Evolutionary conservation across 208 protist genomes (phyloP).

Genomic region (Entamoeba invadens): DNA sequence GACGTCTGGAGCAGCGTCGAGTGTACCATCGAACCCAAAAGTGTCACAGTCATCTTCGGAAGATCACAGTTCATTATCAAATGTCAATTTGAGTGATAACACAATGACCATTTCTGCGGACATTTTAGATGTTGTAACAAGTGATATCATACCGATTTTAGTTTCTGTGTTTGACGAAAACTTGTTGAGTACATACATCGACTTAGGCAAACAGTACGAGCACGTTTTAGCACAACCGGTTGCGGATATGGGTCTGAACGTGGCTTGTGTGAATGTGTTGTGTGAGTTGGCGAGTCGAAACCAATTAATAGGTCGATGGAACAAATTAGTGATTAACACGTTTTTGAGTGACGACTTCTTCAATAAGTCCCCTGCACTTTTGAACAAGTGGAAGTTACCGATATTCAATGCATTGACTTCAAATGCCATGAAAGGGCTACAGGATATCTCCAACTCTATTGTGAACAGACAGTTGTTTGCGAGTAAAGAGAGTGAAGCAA

Average conservation of each 20-base stretch:
- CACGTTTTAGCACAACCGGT: background rate
- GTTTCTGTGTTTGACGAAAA: background rate
- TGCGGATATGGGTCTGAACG: background rate
- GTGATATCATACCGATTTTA: background rate
- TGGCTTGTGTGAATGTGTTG: background rate
- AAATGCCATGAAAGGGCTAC: background rate
- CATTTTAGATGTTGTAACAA: background rate
- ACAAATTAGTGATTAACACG: background rate
- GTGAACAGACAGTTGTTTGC: background rate
- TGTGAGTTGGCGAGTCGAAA: background rate
- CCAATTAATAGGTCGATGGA: background rate
- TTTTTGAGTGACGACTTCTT: background rate
- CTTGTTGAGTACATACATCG: background rate
- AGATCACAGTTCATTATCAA: background rate
- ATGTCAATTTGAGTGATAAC: too few species aligned
- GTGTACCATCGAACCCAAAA: background rate
- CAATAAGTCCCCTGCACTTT: background rate
- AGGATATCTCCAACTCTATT: background rate
- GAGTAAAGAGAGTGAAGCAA: background rate
- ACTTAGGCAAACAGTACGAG: background rate
- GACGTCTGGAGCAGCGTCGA: background rate
- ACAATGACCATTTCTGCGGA: background rate
- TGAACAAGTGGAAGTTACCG: background rate
- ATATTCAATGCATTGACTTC: background rate
- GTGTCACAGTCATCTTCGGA: background rate